Conservation (phyloP, 1,284 basidiomycete species). For the Fomitopsis pinicola region DNA sequence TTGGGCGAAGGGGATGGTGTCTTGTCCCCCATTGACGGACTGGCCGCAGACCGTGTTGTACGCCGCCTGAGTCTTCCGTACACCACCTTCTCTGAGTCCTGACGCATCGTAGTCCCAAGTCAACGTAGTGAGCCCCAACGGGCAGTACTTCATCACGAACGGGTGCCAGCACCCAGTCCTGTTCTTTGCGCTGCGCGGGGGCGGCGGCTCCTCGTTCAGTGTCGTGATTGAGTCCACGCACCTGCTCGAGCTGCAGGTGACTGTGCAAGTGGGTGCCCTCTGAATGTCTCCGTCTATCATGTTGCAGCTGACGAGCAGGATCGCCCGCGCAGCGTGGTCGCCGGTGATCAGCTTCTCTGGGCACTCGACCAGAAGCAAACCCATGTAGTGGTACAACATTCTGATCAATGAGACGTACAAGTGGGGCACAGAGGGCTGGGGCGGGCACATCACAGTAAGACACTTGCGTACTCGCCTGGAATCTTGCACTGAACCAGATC, state of each 20-base stretch:
- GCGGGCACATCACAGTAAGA: conserved; percentile 37
- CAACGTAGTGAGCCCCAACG: conserved; percentile 29
- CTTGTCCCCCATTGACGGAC: conserved; percentile 30
- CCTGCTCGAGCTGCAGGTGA: conserved; percentile 21
- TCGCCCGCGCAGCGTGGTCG: conserved; percentile 11
- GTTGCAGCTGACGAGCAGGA: neutral
- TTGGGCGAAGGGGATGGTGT: conserved; percentile 50
- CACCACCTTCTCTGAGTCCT: no score
- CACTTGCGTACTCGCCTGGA: conserved; percentile 1
- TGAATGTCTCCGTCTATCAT: conserved; percentile 1
- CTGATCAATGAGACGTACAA: conserved; percentile 32
- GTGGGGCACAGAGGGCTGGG: conserved; percentile 50
- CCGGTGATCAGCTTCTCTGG: conserved; percentile 15
- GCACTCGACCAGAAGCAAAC: conserved; percentile 8
- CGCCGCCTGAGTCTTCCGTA: neutral
- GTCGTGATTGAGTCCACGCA: conserved; percentile 27
- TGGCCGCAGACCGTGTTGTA: conserved; percentile 37
- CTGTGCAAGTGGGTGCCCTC: conserved; percentile 20
- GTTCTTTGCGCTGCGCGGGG: conserved; percentile 29
- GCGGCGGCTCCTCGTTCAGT: conserved; percentile 28
- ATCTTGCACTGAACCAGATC: neutral
- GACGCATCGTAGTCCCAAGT: conserved; percentile 12
- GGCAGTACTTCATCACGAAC: conserved; percentile 26
- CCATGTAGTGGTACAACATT: conserved; percentile 22
- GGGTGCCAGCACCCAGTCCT: conserved; percentile 32